Evolutionary conservation across 768 basidiomycete species (phyloP).

Genomic region (Jaapia argillacea): DNA sequence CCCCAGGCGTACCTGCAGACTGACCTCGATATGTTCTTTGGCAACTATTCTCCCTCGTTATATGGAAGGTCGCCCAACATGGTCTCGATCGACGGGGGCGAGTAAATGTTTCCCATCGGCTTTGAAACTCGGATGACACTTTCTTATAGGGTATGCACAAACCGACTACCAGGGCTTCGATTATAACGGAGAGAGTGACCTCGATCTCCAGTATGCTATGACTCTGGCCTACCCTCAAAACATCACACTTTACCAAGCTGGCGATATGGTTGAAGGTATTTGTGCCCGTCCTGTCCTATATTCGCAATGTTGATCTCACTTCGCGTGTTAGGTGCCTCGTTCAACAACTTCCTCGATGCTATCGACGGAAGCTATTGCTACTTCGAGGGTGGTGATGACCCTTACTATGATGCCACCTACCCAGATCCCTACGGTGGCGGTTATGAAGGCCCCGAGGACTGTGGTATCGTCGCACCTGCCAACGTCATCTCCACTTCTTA

Average conservation of each 20-base stretch:
- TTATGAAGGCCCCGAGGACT: conserved; percentile 21
- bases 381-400: conserved; percentile 25
- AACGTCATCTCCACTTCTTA: conserved; percentile 34
- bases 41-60: conserved; percentile 20
- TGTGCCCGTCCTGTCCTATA: background rate
- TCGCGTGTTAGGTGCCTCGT: conserved; percentile 13
- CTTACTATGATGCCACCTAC: conserved; percentile 15
- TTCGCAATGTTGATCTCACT: background rate
- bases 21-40: conserved; percentile 6
- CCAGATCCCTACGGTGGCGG: conserved; percentile 22
- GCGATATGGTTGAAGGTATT: conserved; percentile 18
- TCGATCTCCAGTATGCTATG: conserved; percentile 24
- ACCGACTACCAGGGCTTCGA: conserved; percentile 11
- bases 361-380: conserved; percentile 24
- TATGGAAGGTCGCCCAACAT: conserved; percentile 19
- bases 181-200: conserved; percentile 19
- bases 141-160: conserved; percentile 16
- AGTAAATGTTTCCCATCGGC: conserved; percentile 3
- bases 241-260: conserved; percentile 23
- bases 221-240: conserved; percentile 18
- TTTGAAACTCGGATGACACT: background rate
- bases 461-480: conserved; percentile 24
- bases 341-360: conserved; percentile 26
- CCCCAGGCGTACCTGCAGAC: conserved; percentile 7
- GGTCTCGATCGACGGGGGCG: conserved; percentile 26